A percentile compares a stretch with the other conserved stretches of the same genome.
Evolutionary conservation across 805 yeast species (phyloP).

Genomic region (Groenewaldozyma salmanticensis): DNA sequence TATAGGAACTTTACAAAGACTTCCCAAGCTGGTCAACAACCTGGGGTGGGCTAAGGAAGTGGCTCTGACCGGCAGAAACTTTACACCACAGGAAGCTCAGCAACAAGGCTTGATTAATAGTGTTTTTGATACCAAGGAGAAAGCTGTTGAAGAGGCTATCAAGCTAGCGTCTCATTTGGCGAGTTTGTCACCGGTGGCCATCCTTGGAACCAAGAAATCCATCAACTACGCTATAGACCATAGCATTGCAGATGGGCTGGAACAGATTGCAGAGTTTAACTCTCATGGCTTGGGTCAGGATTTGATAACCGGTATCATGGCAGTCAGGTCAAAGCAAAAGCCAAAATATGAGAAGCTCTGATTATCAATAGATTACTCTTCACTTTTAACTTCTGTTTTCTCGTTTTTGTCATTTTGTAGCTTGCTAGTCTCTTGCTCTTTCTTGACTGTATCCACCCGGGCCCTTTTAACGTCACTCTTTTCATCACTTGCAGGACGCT

Average conservation of each 20-base stretch:
- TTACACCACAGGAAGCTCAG: constrained; percentile 45
- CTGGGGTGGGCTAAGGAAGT: constrained; percentile 48
- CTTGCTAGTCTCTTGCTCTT: constrained; percentile 1
- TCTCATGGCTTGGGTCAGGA: constrained; percentile 29
- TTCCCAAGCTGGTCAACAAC: constrained; percentile 46
- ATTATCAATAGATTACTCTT: not conserved
- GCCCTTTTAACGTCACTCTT: too few species aligned
- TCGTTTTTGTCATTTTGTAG: not conserved
- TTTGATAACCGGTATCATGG: constrained; percentile 23
- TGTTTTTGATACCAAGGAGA: constrained; percentile 37
- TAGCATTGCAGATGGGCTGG: constrained; percentile 38
- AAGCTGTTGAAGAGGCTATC: constrained; percentile 41
- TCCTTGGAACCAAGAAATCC: constrained; percentile 52
- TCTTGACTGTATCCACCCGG: too few species aligned
- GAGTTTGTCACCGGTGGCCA: constrained; percentile 44
- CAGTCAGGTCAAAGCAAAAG: constrained; percentile 21
- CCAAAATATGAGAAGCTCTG: constrained; percentile 20
- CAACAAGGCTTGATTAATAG: constrained; percentile 46
- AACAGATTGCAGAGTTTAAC: constrained; percentile 46
- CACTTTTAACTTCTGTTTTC: not conserved
- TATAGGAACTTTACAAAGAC: constrained; percentile 65
- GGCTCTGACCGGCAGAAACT: constrained; percentile 52
- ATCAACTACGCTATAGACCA: constrained; percentile 37
- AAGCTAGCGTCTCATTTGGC: constrained; percentile 41
- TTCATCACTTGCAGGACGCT: not conserved